Base-by-base conservation (phyloP, 345 rosid genomes). In the Acer saccharum region DNA sequence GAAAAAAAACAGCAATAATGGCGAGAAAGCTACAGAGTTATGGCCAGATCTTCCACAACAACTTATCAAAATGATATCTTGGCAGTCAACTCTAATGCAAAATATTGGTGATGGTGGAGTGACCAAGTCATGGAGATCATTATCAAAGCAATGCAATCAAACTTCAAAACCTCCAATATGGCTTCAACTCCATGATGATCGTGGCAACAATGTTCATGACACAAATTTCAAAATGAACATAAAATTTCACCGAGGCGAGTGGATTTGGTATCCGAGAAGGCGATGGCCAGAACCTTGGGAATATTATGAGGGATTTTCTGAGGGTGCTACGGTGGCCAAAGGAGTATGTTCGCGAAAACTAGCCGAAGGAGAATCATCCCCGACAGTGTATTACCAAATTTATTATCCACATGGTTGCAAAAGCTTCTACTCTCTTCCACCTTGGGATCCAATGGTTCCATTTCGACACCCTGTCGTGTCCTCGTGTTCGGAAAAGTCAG, bases 21-120 rank as follows among this genome's bases (percentile, higher is more conserved):
- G 21, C 46, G 16, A 65, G 7, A 44, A 65, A 3, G 41, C 14
- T 20, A 0, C 16, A 27, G 16, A 18, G 27, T 57, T 44, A 4
- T 83, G 86, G 81, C 81, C 83, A 11, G 71, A 77, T 71, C 81
- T 83, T 74, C 83, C 83, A 0, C 35, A 64, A n/a, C 74, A 16
- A 7, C 81, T 83, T 18, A 48, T 80, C 77, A 65, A 72, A 7
- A 7, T 68, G 17, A 78, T 81, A 35, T 60, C 55, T 17, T 25
- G 54, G 20, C 61, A 78, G 62, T 48, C 77, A 11, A 39, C 17
- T 43, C 27, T 83, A 46, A 58, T 71, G 79, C 55, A 52, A 3
- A 16, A 27, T 65, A 18, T 80, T 10, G 46, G 29, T 10, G 66
- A 60, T 62, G 71, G 68, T 0, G 83, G 73, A 20, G 52, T 76